Conservation (phyloP, 352 stramenopile genomes). For the Blastocystis sp. region DNA sequence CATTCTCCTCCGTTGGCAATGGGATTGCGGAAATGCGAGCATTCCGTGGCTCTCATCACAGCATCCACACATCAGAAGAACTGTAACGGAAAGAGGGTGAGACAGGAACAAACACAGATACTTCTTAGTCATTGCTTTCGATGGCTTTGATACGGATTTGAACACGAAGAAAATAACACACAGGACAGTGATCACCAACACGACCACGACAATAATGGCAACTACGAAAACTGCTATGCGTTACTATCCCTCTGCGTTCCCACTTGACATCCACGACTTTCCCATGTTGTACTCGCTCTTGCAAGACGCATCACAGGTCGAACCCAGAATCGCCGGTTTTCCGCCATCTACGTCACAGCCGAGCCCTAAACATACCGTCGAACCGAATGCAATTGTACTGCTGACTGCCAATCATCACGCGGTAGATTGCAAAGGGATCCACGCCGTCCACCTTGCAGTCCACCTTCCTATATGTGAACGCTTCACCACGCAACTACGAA, state of each 20-base stretch:
- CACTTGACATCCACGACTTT: constrained; percentile 32
- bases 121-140: neutral
- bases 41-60: no score
- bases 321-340: neutral
- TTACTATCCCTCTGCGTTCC: neutral
- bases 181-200: constrained; percentile 21
- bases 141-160: neutral
- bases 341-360: neutral
- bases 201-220: neutral
- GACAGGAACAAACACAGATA: neutral
- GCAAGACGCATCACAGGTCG: neutral
- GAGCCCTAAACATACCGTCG: neutral
- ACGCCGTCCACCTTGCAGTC: constrained; percentile 1
- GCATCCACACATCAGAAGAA: neutral
- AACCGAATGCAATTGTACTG: constrained; percentile 27
- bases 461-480: constrained; percentile 19
- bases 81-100: neutral
- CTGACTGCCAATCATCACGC: neutral
- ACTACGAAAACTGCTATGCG: neutral
- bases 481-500: neutral
- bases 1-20: no score
- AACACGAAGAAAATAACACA: constrained; percentile 47
- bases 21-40: no score
- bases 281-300: constrained; percentile 25
- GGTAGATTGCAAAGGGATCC: constrained; percentile 27